Base-by-base conservation (phyloP, 176 grass and related monocot species). In the Carex kokanica region DNA sequence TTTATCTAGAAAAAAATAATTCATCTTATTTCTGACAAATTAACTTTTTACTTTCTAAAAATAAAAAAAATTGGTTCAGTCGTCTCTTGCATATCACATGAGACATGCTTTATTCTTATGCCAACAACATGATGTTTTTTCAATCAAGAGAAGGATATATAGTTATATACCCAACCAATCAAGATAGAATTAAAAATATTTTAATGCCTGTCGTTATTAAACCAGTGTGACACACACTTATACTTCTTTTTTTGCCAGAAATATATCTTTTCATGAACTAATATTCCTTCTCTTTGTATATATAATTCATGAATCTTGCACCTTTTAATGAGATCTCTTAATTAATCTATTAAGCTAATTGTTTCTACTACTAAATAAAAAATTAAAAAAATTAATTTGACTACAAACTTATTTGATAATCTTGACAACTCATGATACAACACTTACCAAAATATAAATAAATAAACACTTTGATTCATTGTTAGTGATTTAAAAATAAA, bases 131-230 rank as follows among this genome's bases (percentile, higher is more conserved):
- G 6, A 43, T 70, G 20, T 2, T 66, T 4, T 66, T 29, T 2
- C 1, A 67, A 67, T 67, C 29, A 70, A 70, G 66, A 70, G 66
- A 70, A 70, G 62, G 5, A 70, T 43, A 20, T 70, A 70, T 38
- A n/a, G n/a, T n/a, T n/a, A n/a, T n/a, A n/a, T n/a, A n/a, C n/a
- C n/a, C n/a, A 70, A 34, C 6, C 1, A 17, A 56, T 4, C 1
- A 17, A 9, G 4, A 67, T 67, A 67, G 29, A 66, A 66, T 66
- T 16, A 66, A 31, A 32, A 31, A 62, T 65, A 65, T 65, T 65
- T 32, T 34, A 10, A 24, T 31, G 25, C 63, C 9, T 62, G 60
- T 62, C 8, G n/a, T 27, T 62, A 27, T 62, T 21, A 62, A 65
- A 12, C 63, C 31, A 34, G 63, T 66, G 63, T 40, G 65, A 41